A percentile compares a stretch with the other conserved stretches of the same genome.
Evolutionary conservation across 1,284 basidiomycete species (phyloP).

Genomic region (Rugosomyces carneus): DNA sequence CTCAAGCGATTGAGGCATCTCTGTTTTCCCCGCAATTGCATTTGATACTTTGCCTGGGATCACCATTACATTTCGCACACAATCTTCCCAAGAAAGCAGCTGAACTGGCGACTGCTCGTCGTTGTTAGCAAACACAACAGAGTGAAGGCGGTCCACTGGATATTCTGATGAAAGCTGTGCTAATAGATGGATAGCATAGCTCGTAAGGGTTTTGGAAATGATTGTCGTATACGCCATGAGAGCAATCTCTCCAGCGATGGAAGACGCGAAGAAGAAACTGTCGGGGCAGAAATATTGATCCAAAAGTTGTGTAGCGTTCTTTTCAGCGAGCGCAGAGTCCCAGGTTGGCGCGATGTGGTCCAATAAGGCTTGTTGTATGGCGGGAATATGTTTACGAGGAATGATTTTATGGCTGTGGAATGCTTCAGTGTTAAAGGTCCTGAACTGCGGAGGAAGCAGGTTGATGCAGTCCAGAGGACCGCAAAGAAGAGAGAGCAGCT

Average conservation of each 20-base stretch:
- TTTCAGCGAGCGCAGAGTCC: slow-evolving; percentile 49
- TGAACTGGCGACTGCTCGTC: slow-evolving; percentile 22
- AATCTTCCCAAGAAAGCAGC: slow-evolving; percentile 59
- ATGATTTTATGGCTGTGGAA: slow-evolving; percentile 28
- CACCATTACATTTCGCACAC: slow-evolving; percentile 50
- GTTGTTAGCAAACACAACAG: slow-evolving; percentile 35
- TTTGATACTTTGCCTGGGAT: slow-evolving; percentile 70
- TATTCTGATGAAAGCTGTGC: slow-evolving; percentile 52
- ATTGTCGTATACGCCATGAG: slow-evolving; percentile 57
- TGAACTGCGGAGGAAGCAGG: slow-evolving; percentile 53
- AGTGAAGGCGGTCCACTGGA: slow-evolving; percentile 62
- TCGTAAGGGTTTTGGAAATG: slow-evolving; percentile 41
- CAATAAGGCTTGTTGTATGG: slow-evolving; percentile 59
- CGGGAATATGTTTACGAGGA: slow-evolving; percentile 44
- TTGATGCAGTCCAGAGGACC: slow-evolving; percentile 50
- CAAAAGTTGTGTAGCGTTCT: slow-evolving; percentile 36
- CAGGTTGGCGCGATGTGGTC: slow-evolving; percentile 65
- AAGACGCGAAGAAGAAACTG: slow-evolving; percentile 41
- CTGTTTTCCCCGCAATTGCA: slow-evolving; percentile 32
- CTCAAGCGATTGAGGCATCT: slow-evolving; percentile 43
- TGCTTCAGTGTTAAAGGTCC: slow-evolving; percentile 30
- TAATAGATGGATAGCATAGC: slow-evolving; percentile 47
- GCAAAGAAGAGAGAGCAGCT: slow-evolving; percentile 49
- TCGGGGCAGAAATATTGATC: slow-evolving; percentile 71
- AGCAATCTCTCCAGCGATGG: slow-evolving; percentile 47